Evolutionary conservation across 805 yeast species (phyloP).

Genomic region (Komagataella pastoris): DNA sequence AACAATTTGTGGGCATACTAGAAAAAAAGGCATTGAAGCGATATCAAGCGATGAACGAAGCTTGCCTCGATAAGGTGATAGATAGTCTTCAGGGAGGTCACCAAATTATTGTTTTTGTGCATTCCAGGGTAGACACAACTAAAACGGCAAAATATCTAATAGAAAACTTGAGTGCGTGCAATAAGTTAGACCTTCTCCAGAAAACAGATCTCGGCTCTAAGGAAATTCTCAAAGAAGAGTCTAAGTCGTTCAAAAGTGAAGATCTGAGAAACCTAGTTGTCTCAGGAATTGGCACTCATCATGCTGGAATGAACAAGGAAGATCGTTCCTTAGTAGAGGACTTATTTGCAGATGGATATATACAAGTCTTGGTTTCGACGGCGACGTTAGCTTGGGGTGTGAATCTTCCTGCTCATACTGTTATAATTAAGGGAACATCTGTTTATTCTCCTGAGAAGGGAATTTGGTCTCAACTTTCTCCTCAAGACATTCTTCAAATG

Average conservation of each 20-base stretch:
- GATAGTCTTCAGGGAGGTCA: slow-evolving; percentile 56
- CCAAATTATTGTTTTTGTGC: slow-evolving; percentile 95
- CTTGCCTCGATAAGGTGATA: slow-evolving; percentile 63
- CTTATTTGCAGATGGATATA: slow-evolving; percentile 74
- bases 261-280: slow-evolving; percentile 48
- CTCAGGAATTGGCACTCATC: slow-evolving; percentile 78
- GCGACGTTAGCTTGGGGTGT: slow-evolving; percentile 98
- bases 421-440: slow-evolving; percentile 86
- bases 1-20: slow-evolving; percentile 78
- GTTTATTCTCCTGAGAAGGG: slow-evolving; percentile 87
- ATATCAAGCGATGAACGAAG: slow-evolving; percentile 76
- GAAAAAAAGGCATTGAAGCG: slow-evolving; percentile 72
- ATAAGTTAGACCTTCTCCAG: slow-evolving; percentile 26
- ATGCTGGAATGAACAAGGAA: slow-evolving; percentile 68
- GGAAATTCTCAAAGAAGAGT: slow-evolving; percentile 53
- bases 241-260: slow-evolving; percentile 37
- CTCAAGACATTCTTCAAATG: slow-evolving; percentile 94
- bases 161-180: slow-evolving; percentile 45
- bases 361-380: slow-evolving; percentile 78
- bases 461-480: slow-evolving; percentile 80
- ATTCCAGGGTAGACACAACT: slow-evolving; percentile 86
- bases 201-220: slow-evolving; percentile 40
- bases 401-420: slow-evolving; percentile 90
- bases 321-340: slow-evolving; percentile 78
- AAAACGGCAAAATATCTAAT: slow-evolving; percentile 67